phyloP scores from a whole-genome alignment of 257 asterid species.

The Scutellaria barbata region DNA sequence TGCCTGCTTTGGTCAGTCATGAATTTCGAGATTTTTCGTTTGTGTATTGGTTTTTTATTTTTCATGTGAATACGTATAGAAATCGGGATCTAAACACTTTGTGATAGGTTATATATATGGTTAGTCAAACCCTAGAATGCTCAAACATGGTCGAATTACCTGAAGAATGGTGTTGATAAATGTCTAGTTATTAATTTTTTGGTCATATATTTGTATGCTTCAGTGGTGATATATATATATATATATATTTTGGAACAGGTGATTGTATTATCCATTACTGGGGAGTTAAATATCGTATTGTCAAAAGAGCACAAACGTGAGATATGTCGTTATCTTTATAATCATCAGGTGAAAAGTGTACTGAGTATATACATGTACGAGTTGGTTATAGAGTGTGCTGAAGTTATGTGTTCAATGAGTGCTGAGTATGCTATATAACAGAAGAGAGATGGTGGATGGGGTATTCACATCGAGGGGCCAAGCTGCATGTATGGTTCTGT shows the following conservation, averaged over 20 bases:
- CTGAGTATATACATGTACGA: neutral
- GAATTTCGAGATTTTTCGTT: slow-evolving; percentile 21
- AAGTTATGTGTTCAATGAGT: slow-evolving; percentile 25
- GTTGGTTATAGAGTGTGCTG: slow-evolving; percentile 24
- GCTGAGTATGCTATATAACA: slow-evolving; percentile 39
- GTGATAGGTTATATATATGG: slow-evolving; percentile 18
- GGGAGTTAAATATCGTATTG: slow-evolving; percentile 83
- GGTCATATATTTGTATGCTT: too few relatives aligned
- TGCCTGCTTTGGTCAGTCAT: slow-evolving; percentile 91
- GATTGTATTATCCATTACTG: slow-evolving; percentile 72
- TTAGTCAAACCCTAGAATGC: neutral
- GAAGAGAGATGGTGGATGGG: slow-evolving; percentile 99
- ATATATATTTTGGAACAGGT: slow-evolving; percentile 61
- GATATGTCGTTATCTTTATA: slow-evolving; percentile 94
- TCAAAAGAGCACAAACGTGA: slow-evolving; percentile 84
- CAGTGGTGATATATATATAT: neutral
- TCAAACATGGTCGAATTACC: neutral
- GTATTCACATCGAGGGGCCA: slow-evolving; percentile 98
- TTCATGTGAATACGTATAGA: slow-evolving; percentile 13
- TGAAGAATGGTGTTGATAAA: neutral
- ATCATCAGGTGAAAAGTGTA: slow-evolving; percentile 75
- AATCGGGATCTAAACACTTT: neutral
- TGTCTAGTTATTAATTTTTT: too few relatives aligned
- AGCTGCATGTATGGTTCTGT: slow-evolving; percentile 98
- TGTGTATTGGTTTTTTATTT: slow-evolving; percentile 5